Base-by-base conservation (phyloP, 1,284 basidiomycete species). In the Amylostereum chailletii region DNA sequence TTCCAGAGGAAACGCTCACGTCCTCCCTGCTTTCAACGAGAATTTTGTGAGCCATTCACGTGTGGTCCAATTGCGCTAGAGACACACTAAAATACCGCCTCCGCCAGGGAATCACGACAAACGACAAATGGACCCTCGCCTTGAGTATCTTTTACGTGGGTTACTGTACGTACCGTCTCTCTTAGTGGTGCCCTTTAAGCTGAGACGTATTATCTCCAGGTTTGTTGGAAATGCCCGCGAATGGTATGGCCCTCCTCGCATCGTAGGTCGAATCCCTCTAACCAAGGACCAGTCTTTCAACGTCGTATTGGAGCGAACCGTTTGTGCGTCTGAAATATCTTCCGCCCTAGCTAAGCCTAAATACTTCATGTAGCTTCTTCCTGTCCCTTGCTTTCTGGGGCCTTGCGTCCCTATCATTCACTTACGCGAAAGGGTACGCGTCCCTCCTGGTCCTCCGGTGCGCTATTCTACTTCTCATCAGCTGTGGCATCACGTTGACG, bases 91-190 rank as follows among this genome's bases (percentile, higher is more conserved):
- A 42, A 26, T 37, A 42, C 5, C 6, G 7, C 41, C 41, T 32
- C 37, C 31, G 45, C 2, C 6, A 75, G 75, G 76, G 69, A 10
- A 71, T 79, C 47, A 70, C 69, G 33, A 63, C 65, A 40, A 79
- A 78, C 57, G 66, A 72, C 53, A 73, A 70, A 60, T 78, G 76
- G 76, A 78, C 77, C 0, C 56, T 78, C 3, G 76, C 69, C 1
- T 60, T 78, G 39, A 76, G 75, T 51, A 74, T 79, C 31, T 79
- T 79, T 59, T 78, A 79, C 51, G 74, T 77, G 32, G 77, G 76
- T 44, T 79, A 79, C 54, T 78, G 77, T 76, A 51, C 50, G 68
- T 59, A 4, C 31, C 5, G n/a, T 19, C 30, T 39, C 32, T 46
- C 11, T 34, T 2, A 34, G 39, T 32, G 26, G 30, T 41, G 7